Base-by-base conservation (phyloP, 371 early-diverging fungal genomes). In the Zopfochytrium polystomum region DNA sequence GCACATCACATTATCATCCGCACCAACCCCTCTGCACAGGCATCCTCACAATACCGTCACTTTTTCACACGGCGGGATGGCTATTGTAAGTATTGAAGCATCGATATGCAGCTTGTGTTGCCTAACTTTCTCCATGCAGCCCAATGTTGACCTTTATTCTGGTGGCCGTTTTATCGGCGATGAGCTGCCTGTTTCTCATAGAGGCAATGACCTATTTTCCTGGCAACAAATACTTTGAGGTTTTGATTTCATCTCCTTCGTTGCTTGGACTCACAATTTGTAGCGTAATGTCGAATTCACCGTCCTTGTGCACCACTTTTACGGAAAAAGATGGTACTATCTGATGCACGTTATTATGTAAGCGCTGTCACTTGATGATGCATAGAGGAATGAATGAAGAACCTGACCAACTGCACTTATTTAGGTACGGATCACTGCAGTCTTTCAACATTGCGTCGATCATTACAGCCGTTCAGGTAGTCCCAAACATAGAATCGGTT, bases 261-360 rank as follows among this genome's bases (percentile, higher is more conserved):
- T 22, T 48, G n/a, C 30, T 55, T 13, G 13, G 7, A 18, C 11
- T 13, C 20, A 18, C 55, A 20, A 47, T 33, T 29, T 22, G 3
- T 48, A 76, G 72, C 25, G 70, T 46, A 78, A 78, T 52, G 69
- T 78, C 23, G 79, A 78, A 55, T 69, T 74, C 34, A 75, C 79
- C 9, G 79, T 78, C 26, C 55, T 78, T 42, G 79, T 78, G 3
- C 79, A 78, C 64, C 79, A 78, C 62, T 78, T 74, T 51, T 78
- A 78, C 47, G 79, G 79, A 5, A 58, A 74, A 43, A 52, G 60
- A 32, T 72, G 72, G 74, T 78, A 78, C 66, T 78, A 78, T 45
- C n/a, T 71, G 13, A 75, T 73, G 65, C 71, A 72, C 50, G 35
- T 75, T 33, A 55, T 78, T 35, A 55, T 78, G 42, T 68, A 63